phyloP scores from a whole-genome alignment of 257 asterid genomes.

The Apocynum venetum region DNA sequence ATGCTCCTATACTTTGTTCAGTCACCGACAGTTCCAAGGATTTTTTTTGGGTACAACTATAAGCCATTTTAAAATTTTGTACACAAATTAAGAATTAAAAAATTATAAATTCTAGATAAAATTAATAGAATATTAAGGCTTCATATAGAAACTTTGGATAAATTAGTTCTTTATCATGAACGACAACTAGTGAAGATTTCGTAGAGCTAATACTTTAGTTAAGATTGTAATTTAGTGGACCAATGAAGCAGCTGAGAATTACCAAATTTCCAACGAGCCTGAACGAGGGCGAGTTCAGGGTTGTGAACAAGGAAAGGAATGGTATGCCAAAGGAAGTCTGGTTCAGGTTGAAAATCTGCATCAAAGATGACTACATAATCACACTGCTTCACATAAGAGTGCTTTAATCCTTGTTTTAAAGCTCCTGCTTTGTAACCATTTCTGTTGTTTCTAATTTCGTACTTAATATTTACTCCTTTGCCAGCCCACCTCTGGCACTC shows the following conservation, averaged over 20 bases:
- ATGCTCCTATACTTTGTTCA: background rate
- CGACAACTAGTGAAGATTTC: too few species aligned
- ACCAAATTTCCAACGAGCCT: constrained; percentile 97
- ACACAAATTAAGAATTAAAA: too few species aligned
- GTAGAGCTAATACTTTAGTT: too few species aligned
- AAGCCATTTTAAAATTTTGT: too few species aligned
- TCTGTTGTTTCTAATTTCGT: constrained; percentile 82
- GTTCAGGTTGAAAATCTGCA: constrained; percentile 95
- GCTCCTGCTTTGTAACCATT: constrained; percentile 98
- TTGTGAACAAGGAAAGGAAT: constrained; percentile 77
- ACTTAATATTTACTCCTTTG: constrained; percentile 87
- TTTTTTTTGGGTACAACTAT: background rate
- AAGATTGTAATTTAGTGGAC: too few species aligned
- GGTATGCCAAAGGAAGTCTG: constrained; percentile 82
- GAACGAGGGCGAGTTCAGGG: constrained; percentile 79
- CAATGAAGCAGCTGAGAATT: background rate
- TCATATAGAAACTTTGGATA: too few species aligned
- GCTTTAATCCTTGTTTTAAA: constrained; percentile 70
- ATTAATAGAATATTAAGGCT: too few species aligned
- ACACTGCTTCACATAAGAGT: constrained; percentile 67
- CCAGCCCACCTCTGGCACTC: constrained; percentile 96
- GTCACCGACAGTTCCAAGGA: constrained; percentile 20
- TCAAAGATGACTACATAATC: constrained; percentile 85
- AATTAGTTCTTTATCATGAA: too few species aligned
- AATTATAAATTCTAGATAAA: too few species aligned